Evolutionary conservation across 805 yeast species (phyloP).

Genomic region (Tetrapisispora arboricola): DNA sequence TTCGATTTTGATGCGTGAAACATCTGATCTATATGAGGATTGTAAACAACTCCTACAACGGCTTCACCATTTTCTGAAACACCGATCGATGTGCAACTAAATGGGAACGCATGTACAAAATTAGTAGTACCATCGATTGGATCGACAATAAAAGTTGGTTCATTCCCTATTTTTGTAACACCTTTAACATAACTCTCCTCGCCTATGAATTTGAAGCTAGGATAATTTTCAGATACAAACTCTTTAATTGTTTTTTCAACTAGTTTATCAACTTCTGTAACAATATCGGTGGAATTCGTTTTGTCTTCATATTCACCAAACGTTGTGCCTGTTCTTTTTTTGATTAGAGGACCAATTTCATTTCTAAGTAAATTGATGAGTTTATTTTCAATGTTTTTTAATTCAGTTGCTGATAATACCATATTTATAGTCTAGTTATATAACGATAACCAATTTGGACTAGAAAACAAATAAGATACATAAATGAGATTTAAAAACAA

Average conservation of each 20-base stretch:
- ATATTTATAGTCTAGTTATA: constrained; percentile 5
- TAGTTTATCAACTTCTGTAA: constrained; percentile 48
- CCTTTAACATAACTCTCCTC: constrained; percentile 50
- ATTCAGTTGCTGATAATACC: constrained; percentile 13
- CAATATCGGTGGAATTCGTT: constrained; percentile 51
- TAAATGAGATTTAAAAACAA: no score
- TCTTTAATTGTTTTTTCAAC: constrained; percentile 35
- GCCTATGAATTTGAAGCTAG: constrained; percentile 46
- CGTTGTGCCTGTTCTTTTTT: constrained; percentile 17
- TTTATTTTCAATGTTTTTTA: constrained; percentile 20
- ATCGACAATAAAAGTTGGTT: constrained; percentile 55
- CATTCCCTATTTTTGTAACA: constrained; percentile 35
- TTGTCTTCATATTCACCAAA: constrained; percentile 41
- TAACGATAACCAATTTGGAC: no score
- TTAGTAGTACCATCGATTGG: constrained; percentile 61
- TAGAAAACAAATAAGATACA: no score
- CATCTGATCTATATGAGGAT: constrained; percentile 45
- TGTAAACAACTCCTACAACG: constrained; percentile 56
- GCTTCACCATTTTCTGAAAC: constrained; percentile 39
- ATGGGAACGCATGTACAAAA: constrained; percentile 53
- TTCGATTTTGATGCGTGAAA: constrained; percentile 46
- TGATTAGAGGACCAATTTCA: constrained; percentile 23
- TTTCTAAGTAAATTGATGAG: constrained; percentile 15
- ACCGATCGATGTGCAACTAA: constrained; percentile 52
- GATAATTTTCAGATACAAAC: constrained; percentile 32